Conservation (phyloP, 108 stramenopile genomes). For the Fragilaria crotonensis region DNA sequence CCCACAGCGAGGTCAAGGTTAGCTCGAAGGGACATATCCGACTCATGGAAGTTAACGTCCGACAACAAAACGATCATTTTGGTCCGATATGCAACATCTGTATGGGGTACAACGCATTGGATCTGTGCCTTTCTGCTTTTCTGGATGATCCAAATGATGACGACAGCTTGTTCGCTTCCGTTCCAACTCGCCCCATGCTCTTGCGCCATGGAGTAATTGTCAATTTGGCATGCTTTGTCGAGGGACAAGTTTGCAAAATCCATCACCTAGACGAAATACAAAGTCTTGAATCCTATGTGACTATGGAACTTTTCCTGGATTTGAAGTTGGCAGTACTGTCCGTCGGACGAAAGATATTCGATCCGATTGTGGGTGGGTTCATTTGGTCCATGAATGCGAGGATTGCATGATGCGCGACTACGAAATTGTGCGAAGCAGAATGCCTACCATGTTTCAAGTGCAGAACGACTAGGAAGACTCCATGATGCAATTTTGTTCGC, state of each 20-base stretch:
- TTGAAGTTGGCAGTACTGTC: slow-evolving; percentile 30
- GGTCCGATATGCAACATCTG: slow-evolving; percentile 41
- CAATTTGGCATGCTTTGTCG: slow-evolving; percentile 36
- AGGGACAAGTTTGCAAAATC: slow-evolving; percentile 31
- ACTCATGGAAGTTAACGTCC: slow-evolving; percentile 48
- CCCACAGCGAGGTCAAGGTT: slow-evolving; percentile 40
- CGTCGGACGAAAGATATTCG: slow-evolving; percentile 41
- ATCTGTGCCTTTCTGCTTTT: slow-evolving; percentile 36
- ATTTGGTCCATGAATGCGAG: slow-evolving; percentile 43
- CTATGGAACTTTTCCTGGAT: slow-evolving; percentile 45
- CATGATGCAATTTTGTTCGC: no score
- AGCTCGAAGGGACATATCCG: slow-evolving; percentile 11
- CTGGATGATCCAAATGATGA: slow-evolving; percentile 24
- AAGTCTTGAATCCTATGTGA: slow-evolving; percentile 30
- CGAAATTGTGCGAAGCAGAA: neutral
- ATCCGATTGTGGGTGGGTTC: slow-evolving; percentile 52
- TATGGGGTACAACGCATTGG: slow-evolving; percentile 52
- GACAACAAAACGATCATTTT: slow-evolving; percentile 56
- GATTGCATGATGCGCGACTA: slow-evolving; percentile 33
- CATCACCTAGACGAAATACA: slow-evolving; percentile 26
- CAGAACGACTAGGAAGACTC: neutral
- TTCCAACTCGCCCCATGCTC: slow-evolving; percentile 11
- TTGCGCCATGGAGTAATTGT: slow-evolving; percentile 36
- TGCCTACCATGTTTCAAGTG: neutral
- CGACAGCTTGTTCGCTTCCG: slow-evolving; percentile 2